Percentiles rank a stretch among this genome's conserved stretches.
phyloP scores from a whole-genome alignment of 352 stramenopile species.

The Phytophthora sansomeana region DNA sequence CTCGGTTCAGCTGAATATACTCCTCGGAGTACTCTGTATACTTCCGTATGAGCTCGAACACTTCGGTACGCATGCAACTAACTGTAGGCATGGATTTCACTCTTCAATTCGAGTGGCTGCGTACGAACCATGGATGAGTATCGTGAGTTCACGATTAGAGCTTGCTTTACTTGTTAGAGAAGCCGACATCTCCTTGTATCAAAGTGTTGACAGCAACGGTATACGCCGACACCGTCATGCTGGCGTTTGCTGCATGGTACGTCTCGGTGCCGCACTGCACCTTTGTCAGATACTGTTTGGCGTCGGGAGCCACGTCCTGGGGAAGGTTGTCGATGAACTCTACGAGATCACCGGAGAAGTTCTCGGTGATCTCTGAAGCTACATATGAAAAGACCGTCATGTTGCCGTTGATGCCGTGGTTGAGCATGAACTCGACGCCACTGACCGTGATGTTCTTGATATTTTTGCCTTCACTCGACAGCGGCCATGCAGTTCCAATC shows the following conservation, averaged over 20 bases:
- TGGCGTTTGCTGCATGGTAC: conserved; percentile 34
- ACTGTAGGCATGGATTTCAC: conserved; percentile 9
- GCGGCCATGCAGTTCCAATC: conserved; percentile 40
- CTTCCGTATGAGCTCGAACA: conserved; percentile 13
- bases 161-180: too few relatives aligned
- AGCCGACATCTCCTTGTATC: conserved; percentile 15
- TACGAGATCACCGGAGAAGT: conserved; percentile 44
- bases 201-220: conserved; percentile 22
- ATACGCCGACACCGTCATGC: conserved; percentile 28
- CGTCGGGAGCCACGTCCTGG: conserved; percentile 22
- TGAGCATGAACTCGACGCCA: conserved; percentile 38
- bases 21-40: not conserved
- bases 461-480: conserved; percentile 39
- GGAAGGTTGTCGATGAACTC: conserved; percentile 40
- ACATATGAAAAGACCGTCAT: conserved; percentile 50
- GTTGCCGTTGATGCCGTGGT: conserved; percentile 46
- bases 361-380: conserved; percentile 32
- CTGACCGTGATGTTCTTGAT: conserved; percentile 38
- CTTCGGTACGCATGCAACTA: not conserved
- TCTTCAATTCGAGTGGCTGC: conserved; percentile 12
- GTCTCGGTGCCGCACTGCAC: conserved; percentile 42
- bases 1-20: conserved; percentile 6
- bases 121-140: too few relatives aligned
- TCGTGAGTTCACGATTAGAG: too few relatives aligned
- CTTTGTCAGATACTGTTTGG: conserved; percentile 39